Evolutionary conservation across 2,329 filamentous ascomycete species (phyloP).

Genomic region (Emergomyces orientalis): DNA sequence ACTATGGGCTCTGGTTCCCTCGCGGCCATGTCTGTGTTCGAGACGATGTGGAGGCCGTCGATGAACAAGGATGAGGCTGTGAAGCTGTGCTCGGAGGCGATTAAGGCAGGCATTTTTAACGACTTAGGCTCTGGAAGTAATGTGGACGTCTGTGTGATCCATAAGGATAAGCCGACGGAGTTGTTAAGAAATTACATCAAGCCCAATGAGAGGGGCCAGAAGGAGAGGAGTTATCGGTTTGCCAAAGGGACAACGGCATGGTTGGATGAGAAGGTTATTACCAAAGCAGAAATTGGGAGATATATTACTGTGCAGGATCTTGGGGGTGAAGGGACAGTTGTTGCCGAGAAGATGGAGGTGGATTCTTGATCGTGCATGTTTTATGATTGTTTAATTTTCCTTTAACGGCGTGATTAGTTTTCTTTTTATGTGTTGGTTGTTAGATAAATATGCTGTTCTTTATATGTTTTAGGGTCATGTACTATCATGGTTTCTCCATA

Average conservation of each 20-base stretch:
- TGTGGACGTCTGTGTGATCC: constrained; percentile 93
- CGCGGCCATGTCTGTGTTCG: constrained; percentile 96
- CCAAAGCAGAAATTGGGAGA: constrained; percentile 84
- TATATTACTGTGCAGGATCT: constrained; percentile 89
- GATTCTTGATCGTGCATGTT: constrained; percentile 34
- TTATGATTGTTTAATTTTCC: constrained; percentile 1
- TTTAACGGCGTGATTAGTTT: not conserved
- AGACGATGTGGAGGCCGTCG: constrained; percentile 82
- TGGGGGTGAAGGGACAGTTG: constrained; percentile 51
- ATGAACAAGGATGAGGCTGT: constrained; percentile 74
- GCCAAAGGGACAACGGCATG: constrained; percentile 86
- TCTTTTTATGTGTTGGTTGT: not conserved
- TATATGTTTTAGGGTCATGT: not conserved
- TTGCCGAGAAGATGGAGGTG: constrained; percentile 57
- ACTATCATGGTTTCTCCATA: not conserved
- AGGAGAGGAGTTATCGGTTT: constrained; percentile 91
- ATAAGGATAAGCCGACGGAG: constrained; percentile 78
- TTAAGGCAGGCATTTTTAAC: constrained; percentile 96
- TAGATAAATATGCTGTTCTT: constrained; percentile 6
- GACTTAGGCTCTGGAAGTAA: constrained; percentile 95
- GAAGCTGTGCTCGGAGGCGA: constrained; percentile 72
- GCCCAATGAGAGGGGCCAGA: constrained; percentile 82
- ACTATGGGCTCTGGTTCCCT: constrained; percentile 97
- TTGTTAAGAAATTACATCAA: constrained; percentile 86
- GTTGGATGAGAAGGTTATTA: constrained; percentile 92